phyloP scores from a whole-genome alignment of 2,329 filamentous ascomycete species.

The Alternaria ethzedia region DNA sequence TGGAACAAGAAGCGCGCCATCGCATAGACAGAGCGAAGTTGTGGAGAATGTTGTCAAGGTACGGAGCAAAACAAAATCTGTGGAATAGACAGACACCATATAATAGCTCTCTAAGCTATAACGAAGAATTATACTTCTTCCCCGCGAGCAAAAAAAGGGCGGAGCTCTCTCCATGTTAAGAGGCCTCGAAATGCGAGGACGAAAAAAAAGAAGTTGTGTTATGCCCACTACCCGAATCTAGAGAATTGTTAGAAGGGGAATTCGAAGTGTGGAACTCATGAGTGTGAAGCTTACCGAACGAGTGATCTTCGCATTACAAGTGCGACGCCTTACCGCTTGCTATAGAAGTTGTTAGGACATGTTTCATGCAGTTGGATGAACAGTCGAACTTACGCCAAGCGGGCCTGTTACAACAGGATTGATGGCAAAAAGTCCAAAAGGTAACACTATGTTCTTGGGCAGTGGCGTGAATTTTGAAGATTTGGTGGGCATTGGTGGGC shows the following conservation, averaged over 20 bases:
- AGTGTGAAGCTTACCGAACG: background rate
- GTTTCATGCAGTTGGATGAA: background rate
- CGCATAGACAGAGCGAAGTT: too few species aligned
- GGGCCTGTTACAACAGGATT: background rate
- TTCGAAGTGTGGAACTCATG: background rate
- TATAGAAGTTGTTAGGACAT: background rate
- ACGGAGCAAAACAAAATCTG: too few species aligned
- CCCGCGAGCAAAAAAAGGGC: too few species aligned
- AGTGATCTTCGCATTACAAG: constrained; percentile 23
- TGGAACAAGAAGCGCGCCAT: too few species aligned
- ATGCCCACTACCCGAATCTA: background rate
- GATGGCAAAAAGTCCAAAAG: background rate
- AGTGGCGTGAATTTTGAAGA: background rate
- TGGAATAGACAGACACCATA: too few species aligned
- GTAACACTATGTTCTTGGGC: background rate
- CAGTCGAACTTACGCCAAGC: constrained; percentile 4
- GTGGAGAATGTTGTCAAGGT: too few species aligned
- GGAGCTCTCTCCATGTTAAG: too few species aligned
- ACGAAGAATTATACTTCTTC: too few species aligned
- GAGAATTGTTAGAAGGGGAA: background rate
- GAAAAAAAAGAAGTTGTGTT: background rate
- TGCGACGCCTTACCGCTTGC: constrained; percentile 23
- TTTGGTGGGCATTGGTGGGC: background rate
- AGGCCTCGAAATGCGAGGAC: too few species aligned
- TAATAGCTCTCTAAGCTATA: too few species aligned